These are phyloP conservation scores for Rugosomyces carneus DNA, from an alignment of 1,284 basidiomycete species.

Conservation along the genomic window DNA sequence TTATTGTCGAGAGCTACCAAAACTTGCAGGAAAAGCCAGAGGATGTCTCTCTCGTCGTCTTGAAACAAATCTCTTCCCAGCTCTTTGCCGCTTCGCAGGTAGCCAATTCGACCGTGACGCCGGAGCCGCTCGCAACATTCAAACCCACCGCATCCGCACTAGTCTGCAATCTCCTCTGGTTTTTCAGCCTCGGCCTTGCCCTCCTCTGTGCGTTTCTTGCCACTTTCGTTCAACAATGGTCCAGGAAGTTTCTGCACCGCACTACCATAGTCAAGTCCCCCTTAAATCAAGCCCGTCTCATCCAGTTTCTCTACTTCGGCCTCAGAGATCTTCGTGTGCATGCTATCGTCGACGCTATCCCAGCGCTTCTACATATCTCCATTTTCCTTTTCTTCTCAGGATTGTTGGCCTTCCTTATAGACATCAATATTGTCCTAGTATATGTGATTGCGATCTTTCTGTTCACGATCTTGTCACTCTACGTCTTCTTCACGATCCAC, in stretches of 20 bases:
- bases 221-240: constrained; percentile 23
- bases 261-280: constrained; percentile 12
- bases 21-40: not conserved
- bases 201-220: constrained; percentile 20
- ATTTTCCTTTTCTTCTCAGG: constrained; percentile 22
- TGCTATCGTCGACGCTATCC: constrained; percentile 18
- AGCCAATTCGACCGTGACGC: not conserved
- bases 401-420: constrained; percentile 3
- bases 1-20: not conserved
- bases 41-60: not conserved
- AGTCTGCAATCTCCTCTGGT: constrained; percentile 13
- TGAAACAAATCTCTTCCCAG: not conserved
- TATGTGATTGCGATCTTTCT: no score
- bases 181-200: constrained; percentile 21
- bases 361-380: constrained; percentile 20
- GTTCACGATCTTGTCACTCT: no score
- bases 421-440: no score
- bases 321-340: constrained; percentile 20
- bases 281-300: constrained; percentile 16
- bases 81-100: not conserved
- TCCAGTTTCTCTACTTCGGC: constrained; percentile 21
- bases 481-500: no score
- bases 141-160: constrained; percentile 2
- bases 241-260: constrained; percentile 19
- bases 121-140: no score